phyloP scores from a whole-genome alignment of 2,329 filamentous ascomycete species.

The Aspergillus carbonarius region DNA sequence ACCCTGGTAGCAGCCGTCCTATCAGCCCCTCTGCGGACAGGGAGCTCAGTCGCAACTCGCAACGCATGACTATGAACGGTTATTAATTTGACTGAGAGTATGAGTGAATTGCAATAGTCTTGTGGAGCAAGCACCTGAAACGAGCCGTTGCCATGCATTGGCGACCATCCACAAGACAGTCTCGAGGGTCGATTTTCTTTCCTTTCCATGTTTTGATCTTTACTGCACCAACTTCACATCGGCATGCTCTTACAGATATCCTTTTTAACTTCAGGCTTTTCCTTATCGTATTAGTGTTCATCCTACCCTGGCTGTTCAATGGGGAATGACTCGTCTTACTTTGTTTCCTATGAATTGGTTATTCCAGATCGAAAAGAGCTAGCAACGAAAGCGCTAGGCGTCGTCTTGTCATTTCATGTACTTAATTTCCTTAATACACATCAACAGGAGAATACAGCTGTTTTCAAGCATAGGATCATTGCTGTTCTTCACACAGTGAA shows the following conservation, averaged over 20 bases:
- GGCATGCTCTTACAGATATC: constrained; percentile 42
- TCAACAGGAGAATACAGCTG: constrained; percentile 25
- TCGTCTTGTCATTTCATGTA: constrained; percentile 34
- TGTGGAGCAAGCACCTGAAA: constrained; percentile 21
- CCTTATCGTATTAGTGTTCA: constrained; percentile 21
- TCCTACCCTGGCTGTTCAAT: constrained; percentile 19
- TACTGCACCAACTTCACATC: constrained; percentile 32
- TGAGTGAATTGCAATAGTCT: constrained; percentile 17
- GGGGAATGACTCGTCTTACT: constrained; percentile 24
- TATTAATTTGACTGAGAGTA: constrained; percentile 60
- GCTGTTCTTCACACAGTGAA: background rate
- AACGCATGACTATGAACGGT: constrained; percentile 98
- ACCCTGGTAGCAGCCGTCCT: constrained; percentile 72
- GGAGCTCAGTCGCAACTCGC: constrained; percentile 93
- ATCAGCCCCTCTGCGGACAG: constrained; percentile 94
- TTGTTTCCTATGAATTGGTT: constrained; percentile 28
- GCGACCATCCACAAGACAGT: constrained; percentile 20
- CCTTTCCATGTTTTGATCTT: constrained; percentile 13
- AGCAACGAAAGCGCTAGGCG: constrained; percentile 28
- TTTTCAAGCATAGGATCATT: constrained; percentile 6
- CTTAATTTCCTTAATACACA: constrained; percentile 36
- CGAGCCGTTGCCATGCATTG: constrained; percentile 16
- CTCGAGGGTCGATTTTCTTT: constrained; percentile 13
- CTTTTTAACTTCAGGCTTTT: constrained; percentile 32
- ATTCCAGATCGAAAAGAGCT: constrained; percentile 28